Conservation (phyloP, 805 yeast genomes). For the Priceomyces medius region DNA sequence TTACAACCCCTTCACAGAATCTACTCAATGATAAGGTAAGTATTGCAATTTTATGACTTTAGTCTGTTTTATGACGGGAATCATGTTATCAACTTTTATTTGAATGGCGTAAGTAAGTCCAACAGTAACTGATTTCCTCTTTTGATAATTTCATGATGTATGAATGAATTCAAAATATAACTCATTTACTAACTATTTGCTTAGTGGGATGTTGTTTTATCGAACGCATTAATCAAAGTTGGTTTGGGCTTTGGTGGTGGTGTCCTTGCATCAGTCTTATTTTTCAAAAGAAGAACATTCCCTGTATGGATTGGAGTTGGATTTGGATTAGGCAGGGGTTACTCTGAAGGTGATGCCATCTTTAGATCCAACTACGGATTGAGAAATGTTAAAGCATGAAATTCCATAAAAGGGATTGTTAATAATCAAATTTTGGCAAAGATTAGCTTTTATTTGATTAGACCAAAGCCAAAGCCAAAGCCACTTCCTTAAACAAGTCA, state of each 20-base stretch:
- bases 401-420: not conserved
- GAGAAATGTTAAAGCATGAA: conserved; percentile 68
- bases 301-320: conserved; percentile 98
- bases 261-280: conserved; percentile 82
- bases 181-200: conserved; percentile 11
- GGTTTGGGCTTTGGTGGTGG: conserved; percentile 97
- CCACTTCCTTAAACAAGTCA: too few species aligned
- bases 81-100: not conserved
- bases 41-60: too few species aligned
- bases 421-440: too few species aligned
- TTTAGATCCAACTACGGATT: conserved; percentile 81
- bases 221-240: conserved; percentile 91
- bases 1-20: conserved; percentile 51
- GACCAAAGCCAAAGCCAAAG: too few species aligned
- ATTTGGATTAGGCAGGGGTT: conserved; percentile 96
- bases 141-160: too few species aligned
- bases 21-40: conserved; percentile 58
- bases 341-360: conserved; percentile 96
- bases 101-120: too few species aligned
- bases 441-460: too few species aligned
- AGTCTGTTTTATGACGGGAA: too few species aligned
- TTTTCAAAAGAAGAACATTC: conserved; percentile 92
- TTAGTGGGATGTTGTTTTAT: conserved; percentile 91
- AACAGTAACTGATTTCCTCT: too few species aligned
- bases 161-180: too few species aligned